phyloP scores from a whole-genome alignment of 495 filamentous ascomycete genomes.

The Daldinia caldariorum region DNA sequence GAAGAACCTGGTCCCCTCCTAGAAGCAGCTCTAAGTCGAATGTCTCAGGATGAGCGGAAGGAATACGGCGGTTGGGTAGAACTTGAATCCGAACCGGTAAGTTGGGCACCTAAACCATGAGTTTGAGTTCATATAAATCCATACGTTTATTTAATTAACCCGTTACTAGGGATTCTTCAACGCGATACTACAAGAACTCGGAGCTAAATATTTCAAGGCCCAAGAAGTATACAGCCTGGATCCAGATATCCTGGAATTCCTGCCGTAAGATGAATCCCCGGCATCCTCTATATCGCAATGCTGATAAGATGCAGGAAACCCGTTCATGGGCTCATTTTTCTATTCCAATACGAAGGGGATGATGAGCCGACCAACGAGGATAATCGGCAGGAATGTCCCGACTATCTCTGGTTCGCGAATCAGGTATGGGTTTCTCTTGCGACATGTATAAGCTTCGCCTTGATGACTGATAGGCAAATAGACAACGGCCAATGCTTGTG shows the following conservation, averaged over 20 bases:
- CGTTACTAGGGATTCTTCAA: slow-evolving; percentile 77
- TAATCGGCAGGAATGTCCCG: slow-evolving; percentile 60
- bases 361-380: slow-evolving; percentile 47
- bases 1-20: slow-evolving; percentile 51
- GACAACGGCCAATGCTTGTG: slow-evolving; percentile 85
- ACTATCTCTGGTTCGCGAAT: slow-evolving; percentile 92
- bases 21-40: slow-evolving; percentile 50
- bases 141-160: slow-evolving; percentile 13
- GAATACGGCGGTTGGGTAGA: slow-evolving; percentile 79
- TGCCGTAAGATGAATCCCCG: slow-evolving; percentile 64
- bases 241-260: slow-evolving; percentile 67
- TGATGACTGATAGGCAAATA: slow-evolving; percentile 45
- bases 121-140: no score
- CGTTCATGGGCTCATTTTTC: slow-evolving; percentile 83
- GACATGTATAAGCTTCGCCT: background rate
- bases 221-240: slow-evolving; percentile 83
- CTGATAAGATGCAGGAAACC: slow-evolving; percentile 63
- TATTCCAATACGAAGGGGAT: slow-evolving; percentile 76
- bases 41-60: slow-evolving; percentile 54
- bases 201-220: slow-evolving; percentile 75
- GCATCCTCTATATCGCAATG: background rate
- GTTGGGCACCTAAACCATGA: slow-evolving; percentile 30
- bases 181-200: slow-evolving; percentile 80
- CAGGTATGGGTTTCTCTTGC: slow-evolving; percentile 64
- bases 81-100: slow-evolving; percentile 89